Conservation (phyloP, 2,329 filamentous ascomycete genomes). For the Trichoderma sp. region DNA sequence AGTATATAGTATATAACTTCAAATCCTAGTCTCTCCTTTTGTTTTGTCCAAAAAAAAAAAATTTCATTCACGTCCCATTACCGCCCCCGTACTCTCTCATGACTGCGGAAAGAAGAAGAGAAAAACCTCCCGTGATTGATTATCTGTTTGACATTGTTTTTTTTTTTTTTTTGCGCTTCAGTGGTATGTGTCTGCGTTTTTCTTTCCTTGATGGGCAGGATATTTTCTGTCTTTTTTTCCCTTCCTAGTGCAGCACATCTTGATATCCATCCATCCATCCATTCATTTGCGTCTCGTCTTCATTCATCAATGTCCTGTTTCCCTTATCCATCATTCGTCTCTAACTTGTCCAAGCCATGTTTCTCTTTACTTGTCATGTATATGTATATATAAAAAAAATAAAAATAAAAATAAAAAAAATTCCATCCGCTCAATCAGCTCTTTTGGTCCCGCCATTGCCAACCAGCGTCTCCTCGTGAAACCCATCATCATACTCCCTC, state of each 20-base stretch:
- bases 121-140: background rate
- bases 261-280: background rate
- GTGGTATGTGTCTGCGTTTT: background rate
- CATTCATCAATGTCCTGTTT: background rate
- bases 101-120: background rate
- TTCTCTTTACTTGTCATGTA: background rate
- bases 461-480: slow-evolving; percentile 13
- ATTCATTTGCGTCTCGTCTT: background rate
- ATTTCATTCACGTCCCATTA: background rate
- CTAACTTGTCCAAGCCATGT: background rate
- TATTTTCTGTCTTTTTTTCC: background rate
- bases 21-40: background rate
- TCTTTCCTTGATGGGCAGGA: background rate
- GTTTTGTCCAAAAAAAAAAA: background rate
- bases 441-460: slow-evolving; percentile 3
- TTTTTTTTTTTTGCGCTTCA: too few relatives aligned
- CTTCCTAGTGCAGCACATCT: background rate
- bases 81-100: background rate
- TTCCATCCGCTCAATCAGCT: background rate
- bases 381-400: background rate
- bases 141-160: background rate
- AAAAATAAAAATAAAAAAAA: background rate
- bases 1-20: background rate
- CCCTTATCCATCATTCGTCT: background rate
- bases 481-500: slow-evolving; percentile 15